phyloP scores from a whole-genome alignment of 2,329 filamentous ascomycete species.

The Colletotrichum higginsianum region DNA sequence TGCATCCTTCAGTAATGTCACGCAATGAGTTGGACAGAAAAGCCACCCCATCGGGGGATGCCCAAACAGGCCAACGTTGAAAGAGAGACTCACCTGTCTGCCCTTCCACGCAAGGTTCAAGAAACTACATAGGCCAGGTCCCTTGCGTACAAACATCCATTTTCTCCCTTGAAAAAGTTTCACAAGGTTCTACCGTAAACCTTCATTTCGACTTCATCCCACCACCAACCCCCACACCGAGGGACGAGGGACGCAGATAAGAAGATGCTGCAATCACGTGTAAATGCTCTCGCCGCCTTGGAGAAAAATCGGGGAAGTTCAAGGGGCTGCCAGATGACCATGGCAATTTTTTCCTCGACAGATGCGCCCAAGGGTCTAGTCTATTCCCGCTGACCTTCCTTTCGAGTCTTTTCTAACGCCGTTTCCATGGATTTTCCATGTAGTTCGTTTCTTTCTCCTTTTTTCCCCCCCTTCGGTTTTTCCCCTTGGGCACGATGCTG shows the following conservation, averaged over 20 bases:
- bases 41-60: neutral
- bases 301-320: conserved; percentile 19
- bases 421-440: conserved; percentile 24
- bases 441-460: neutral
- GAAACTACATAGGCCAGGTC: too few relatives aligned
- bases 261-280: conserved; percentile 25
- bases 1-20: neutral
- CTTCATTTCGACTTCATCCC: neutral
- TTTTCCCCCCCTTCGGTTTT: too few relatives aligned
- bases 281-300: conserved; percentile 1
- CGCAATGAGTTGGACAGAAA: too few relatives aligned
- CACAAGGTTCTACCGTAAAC: too few relatives aligned
- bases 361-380: conserved; percentile 36
- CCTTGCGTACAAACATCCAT: too few relatives aligned
- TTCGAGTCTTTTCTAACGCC: neutral
- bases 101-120: too few relatives aligned
- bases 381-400: conserved; percentile 10
- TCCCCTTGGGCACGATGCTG: too few relatives aligned
- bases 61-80: conserved; percentile 14
- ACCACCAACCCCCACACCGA: neutral
- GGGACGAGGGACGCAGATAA: too few relatives aligned
- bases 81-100: neutral
- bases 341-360: conserved; percentile 18
- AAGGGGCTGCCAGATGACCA: conserved; percentile 32
- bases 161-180: too few relatives aligned